Conservation (phyloP, 2,329 filamentous ascomycete species). For the Penicillium frequentans region DNA sequence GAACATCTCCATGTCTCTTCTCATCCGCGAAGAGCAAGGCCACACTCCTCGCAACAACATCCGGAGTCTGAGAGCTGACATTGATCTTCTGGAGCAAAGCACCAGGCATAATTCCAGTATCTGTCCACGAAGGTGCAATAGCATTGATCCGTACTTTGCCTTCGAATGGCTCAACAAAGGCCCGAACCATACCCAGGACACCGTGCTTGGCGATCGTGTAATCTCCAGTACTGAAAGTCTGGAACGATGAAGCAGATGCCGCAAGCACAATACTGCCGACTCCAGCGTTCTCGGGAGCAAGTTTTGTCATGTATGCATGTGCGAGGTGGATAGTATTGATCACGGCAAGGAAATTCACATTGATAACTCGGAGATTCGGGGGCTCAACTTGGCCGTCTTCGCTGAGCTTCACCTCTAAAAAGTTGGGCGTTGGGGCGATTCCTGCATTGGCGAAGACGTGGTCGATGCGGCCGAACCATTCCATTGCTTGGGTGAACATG, state of each 20-base stretch:
- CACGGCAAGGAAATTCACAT: slow-evolving; percentile 53
- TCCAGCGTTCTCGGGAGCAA: slow-evolving; percentile 27
- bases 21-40: slow-evolving; percentile 53
- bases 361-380: slow-evolving; percentile 45
- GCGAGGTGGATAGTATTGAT: slow-evolving; percentile 54
- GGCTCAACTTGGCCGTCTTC: slow-evolving; percentile 51
- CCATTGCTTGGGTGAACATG: slow-evolving; percentile 54
- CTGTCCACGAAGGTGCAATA: slow-evolving; percentile 58
- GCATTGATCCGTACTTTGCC: slow-evolving; percentile 55
- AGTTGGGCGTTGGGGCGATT: slow-evolving; percentile 46
- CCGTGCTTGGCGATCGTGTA: slow-evolving; percentile 58
- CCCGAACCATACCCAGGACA: slow-evolving; percentile 55
- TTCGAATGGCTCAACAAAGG: slow-evolving; percentile 41
- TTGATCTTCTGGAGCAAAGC: slow-evolving; percentile 21
- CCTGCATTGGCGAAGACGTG: slow-evolving; percentile 59
- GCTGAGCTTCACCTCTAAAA: slow-evolving; percentile 44
- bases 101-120: slow-evolving; percentile 49
- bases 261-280: slow-evolving; percentile 53
- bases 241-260: slow-evolving; percentile 53
- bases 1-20: slow-evolving; percentile 51
- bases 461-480: slow-evolving; percentile 45
- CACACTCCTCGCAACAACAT: slow-evolving; percentile 51
- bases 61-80: slow-evolving; percentile 42
- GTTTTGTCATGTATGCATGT: slow-evolving; percentile 52
- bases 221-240: slow-evolving; percentile 53